Evolutionary conservation across 2,329 filamentous ascomycete species (phyloP).

Genomic region (Paraphaeosphaeria minitans): DNA sequence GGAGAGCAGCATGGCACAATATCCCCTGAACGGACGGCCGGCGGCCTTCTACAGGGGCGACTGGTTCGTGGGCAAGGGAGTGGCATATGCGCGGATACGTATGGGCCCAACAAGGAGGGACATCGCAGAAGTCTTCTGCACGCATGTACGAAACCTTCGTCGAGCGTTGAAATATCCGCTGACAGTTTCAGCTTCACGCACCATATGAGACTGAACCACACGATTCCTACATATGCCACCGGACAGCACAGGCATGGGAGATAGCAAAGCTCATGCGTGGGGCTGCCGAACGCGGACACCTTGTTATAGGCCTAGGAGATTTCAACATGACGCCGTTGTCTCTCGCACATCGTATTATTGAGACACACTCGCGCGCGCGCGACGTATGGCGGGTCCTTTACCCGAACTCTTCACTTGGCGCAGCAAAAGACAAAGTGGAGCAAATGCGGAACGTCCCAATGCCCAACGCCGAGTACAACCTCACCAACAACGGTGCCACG

Average conservation of each 20-base stretch:
- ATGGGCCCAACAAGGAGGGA: slow-evolving; percentile 69
- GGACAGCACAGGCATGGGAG: slow-evolving; percentile 92
- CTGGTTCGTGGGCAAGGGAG: slow-evolving; percentile 95
- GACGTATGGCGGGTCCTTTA: slow-evolving; percentile 87
- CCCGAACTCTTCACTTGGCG: slow-evolving; percentile 81
- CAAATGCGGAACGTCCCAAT: slow-evolving; percentile 67
- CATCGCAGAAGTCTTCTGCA: slow-evolving; percentile 87
- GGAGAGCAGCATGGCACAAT: slow-evolving; percentile 82
- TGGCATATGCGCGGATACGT: slow-evolving; percentile 80
- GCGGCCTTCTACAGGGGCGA: slow-evolving; percentile 94
- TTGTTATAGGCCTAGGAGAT: slow-evolving; percentile 87
- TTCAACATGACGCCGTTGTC: slow-evolving; percentile 96
- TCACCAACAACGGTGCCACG: slow-evolving; percentile 81
- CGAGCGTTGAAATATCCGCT: slow-evolving; percentile 45
- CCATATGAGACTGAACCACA: slow-evolving; percentile 80
- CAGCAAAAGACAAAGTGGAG: slow-evolving; percentile 70
- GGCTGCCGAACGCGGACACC: slow-evolving; percentile 77
- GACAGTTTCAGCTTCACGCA: slow-evolving; percentile 69
- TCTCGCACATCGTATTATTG: slow-evolving; percentile 81
- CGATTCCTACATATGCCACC: slow-evolving; percentile 88
- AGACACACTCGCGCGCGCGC: slow-evolving; percentile 73
- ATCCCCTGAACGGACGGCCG: slow-evolving; percentile 90
- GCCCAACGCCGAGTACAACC: slow-evolving; percentile 78
- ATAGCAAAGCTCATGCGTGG: slow-evolving; percentile 86
- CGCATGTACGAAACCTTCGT: slow-evolving; percentile 63